Base-by-base conservation (phyloP, 345 rosid genomes). In the Cardamine resedifolia region DNA sequence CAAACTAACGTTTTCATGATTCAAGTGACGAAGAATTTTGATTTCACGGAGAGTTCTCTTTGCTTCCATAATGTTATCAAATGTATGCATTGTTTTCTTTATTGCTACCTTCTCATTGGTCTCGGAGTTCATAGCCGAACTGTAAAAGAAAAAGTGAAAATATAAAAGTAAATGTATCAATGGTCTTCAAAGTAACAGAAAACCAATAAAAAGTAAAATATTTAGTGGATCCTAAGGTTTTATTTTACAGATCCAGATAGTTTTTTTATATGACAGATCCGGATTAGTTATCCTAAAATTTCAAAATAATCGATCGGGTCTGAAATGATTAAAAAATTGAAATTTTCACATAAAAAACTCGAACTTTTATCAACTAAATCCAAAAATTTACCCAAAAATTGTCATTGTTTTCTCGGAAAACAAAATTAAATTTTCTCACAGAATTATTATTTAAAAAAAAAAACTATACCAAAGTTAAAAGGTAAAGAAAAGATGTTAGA, bases 1-100 rank as follows among this genome's bases (percentile, higher is more conserved):
- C 3, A 43, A 55, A 94, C 93, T 78, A 77, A 91, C 98, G 69
- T 89, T 91, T 83, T 91, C 97, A 85, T 94, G 98, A 71, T 89
- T 87, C 84, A 94, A 86, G 79, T 91, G 98, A 26, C 97, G 90
- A 77, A 94, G 97, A 58, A 94, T 81, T 88, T 89, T 94, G 89
- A 91, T 91, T 86, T 91, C 98, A 2, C 98, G 96, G 39, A 94
- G 95, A 7, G 97, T 88, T 83, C 96, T 88, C 87, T 94, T 94
- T 14, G 96, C 97, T 24, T 86, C 93, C 39, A 91, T 83, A 55
- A 71, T 80, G 83, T 94, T 87, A 43, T 89, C 95, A 50, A 88
- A 91, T 5, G 95, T 91, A 80, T 89, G 83, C 6, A 85, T 79
- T 31, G 91, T 89, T 86, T 95, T 95, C 90, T 91, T 95, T 55